Base-by-base conservation (phyloP, 1,284 basidiomycete species). In the Ustilago hordei region DNA sequence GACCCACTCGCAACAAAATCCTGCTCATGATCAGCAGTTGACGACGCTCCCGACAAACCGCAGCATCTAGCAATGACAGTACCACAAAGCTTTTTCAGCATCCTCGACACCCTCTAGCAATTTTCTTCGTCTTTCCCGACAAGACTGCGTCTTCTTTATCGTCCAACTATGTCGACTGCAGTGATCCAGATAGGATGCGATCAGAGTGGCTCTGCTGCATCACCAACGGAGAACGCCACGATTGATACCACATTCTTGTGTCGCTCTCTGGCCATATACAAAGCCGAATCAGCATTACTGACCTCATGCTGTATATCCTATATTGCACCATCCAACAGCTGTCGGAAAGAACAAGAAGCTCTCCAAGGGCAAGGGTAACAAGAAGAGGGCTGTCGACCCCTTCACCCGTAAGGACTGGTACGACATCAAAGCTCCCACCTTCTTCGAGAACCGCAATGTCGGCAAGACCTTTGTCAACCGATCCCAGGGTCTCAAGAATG, bases 381-480 rank as follows among this genome's bases (percentile, higher is more conserved):
- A 87, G 86, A 97, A 98, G 90, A 96, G 96, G 91, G 94, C 96
- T 88, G 95, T 99, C 83, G 97, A 99, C 91, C 95, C 97, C 83
- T 98, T 99, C 93, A 92, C 96, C 84, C 93, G 96, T 89, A 99
- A 99, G 90, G 96, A 99, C 87, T 99, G 97, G 97, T 99, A 96
- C 89, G 95, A 98, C 88, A 93, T 99, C 89, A 98, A 98, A 89
- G 96, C 95, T 9, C 97, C 97, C 68, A 95, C 94, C 81, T 95
- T 95, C 89, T 99, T 99, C 88, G 96, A 98, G 89, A 92, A 93
- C 85, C 91, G 93, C 87, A 97, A 97, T 88, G 92, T 95, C 86
- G 97, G 97, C 88, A 98, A 98, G 92, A 99, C 97, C 72, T 92
- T 99, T 82, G 95, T 93, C 88, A 99, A 99, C 91, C 91, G 96